Evolutionary conservation across 345 rosid genomes (phyloP).

Genomic region (Jatropha curcas): DNA sequence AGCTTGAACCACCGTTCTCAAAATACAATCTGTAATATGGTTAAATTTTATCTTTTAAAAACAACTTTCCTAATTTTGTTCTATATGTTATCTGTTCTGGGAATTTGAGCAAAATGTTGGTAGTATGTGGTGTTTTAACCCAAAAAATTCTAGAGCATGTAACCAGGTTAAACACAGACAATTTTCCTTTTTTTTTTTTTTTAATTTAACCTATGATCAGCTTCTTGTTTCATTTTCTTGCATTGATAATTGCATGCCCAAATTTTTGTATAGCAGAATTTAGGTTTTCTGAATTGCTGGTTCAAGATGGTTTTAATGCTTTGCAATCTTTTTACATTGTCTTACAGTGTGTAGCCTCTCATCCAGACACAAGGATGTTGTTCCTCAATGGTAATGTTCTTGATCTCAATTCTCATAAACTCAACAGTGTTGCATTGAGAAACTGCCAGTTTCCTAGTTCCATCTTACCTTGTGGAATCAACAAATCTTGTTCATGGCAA

Average conservation of each 20-base stretch:
- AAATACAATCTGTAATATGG: background rate
- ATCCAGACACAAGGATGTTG: conserved; percentile 89
- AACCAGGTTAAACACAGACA: background rate
- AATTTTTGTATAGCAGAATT: background rate
- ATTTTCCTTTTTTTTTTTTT: background rate
- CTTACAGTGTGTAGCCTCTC: conserved; percentile 99
- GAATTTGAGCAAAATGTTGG: background rate
- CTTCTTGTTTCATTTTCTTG: background rate
- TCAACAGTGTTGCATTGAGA: background rate
- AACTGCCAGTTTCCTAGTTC: conserved; percentile 7
- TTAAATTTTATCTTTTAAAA: background rate
- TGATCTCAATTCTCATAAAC: conserved; percentile 18
- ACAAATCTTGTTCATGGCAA: background rate
- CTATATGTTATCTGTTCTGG: background rate
- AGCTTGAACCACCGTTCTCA: background rate
- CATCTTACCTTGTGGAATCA: background rate
- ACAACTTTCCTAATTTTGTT: background rate
- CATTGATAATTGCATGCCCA: background rate
- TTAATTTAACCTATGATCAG: no score
- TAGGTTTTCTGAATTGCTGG: background rate
- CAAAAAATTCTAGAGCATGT: background rate
- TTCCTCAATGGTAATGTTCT: conserved; percentile 76
- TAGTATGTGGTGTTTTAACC: background rate
- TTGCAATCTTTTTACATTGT: conserved; percentile 13
- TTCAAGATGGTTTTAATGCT: conserved; percentile 19